Base-by-base conservation (phyloP, 2,329 filamentous ascomycete species). In the Trichoderma sp. region DNA sequence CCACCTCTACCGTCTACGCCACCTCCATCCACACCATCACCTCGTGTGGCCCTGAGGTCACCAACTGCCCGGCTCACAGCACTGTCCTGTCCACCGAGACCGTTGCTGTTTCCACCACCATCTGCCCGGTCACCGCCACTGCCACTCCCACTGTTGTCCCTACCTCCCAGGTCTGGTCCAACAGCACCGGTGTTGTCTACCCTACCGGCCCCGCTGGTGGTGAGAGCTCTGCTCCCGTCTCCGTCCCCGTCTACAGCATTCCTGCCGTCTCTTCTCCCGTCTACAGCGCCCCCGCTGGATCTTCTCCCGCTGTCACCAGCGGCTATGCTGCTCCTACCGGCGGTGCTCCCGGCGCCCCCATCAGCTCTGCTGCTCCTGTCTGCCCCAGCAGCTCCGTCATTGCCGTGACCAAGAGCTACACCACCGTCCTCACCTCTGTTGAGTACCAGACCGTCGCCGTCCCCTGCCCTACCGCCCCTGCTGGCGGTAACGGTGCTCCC, bases 21-120 rank as follows among this genome's bases (percentile, higher is more conserved):
- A 90, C 88, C 79, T 84, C 84, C 77, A 82, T 89, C 79, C 83
- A 87, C 72, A 91, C 89, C 82, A 82, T 91, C 85, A 90, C 87
- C 82, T 85, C 85, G 71, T 91, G 89, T 84, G 84, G 82, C 72
- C 83, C 88, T 64, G 84, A 85, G 73, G 88, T 91, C 78, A 86
- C 87, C 80, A 78, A 91, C 88, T 92, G 90, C 87, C 87, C 87
- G 73, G 80, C 81, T 43, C 79, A 78, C 76, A 79, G 79, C 77
- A 82, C 79, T 72, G 76, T 80, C 72, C 72, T 81, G 70, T 74
- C 75, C 58, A 84, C 82, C 69, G 78, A 81, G 79, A 81, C 80
- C 73, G 69, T 82, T 70, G 77, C 80, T 69, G 75, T 81, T 76
- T 81, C 81, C 72, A 83, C 81, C 80, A 83, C 81, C 68, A 72